Percentiles rank a stretch among this genome's conserved stretches.
Evolutionary conservation across 768 basidiomycete species (phyloP).

Genomic region (Mrakia gelida): DNA sequence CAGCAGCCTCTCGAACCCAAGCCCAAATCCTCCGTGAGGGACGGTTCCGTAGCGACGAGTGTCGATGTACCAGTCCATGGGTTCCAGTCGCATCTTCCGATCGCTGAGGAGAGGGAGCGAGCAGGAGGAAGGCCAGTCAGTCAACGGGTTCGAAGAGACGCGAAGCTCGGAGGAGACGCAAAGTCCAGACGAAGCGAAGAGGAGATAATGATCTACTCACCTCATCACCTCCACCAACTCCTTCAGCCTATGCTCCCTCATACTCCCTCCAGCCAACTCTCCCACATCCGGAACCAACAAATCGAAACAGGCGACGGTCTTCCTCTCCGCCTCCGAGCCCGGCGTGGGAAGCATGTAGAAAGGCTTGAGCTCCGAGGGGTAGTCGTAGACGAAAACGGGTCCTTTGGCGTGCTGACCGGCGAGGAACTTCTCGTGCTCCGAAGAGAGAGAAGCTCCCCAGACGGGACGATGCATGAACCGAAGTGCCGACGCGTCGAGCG

Average conservation of each 20-base stretch:
- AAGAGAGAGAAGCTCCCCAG: slow-evolving; percentile 71
- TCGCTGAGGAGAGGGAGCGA: slow-evolving; percentile 4
- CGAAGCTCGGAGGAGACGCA: no score
- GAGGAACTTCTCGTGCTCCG: slow-evolving; percentile 91
- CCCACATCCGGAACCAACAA: slow-evolving; percentile 81
- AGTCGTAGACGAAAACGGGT: slow-evolving; percentile 88
- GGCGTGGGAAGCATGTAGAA: slow-evolving; percentile 74
- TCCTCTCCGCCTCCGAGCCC: slow-evolving; percentile 34
- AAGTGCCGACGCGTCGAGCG: slow-evolving; percentile 40
- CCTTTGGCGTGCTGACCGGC: slow-evolving; percentile 63
- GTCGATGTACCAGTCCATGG: slow-evolving; percentile 65
- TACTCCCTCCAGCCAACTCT: slow-evolving; percentile 85
- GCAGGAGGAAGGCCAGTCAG: background rate
- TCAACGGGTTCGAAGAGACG: background rate
- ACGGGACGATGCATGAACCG: slow-evolving; percentile 52
- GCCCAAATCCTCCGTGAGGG: slow-evolving; percentile 90
- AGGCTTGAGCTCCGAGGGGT: slow-evolving; percentile 76
- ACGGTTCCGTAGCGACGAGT: slow-evolving; percentile 77
- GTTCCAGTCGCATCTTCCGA: slow-evolving; percentile 44
- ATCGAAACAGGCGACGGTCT: slow-evolving; percentile 91
- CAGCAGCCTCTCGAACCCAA: slow-evolving; percentile 89
- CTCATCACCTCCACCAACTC: slow-evolving; percentile 50
- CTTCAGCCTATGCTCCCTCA: slow-evolving; percentile 53
- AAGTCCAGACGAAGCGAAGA: no score
- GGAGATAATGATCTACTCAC: background rate